A percentile compares a stretch with the other conserved stretches of the same genome.
Conservation (phyloP, 192 early-diverging fungal genomes). For the Haplosporangium gracile region DNA sequence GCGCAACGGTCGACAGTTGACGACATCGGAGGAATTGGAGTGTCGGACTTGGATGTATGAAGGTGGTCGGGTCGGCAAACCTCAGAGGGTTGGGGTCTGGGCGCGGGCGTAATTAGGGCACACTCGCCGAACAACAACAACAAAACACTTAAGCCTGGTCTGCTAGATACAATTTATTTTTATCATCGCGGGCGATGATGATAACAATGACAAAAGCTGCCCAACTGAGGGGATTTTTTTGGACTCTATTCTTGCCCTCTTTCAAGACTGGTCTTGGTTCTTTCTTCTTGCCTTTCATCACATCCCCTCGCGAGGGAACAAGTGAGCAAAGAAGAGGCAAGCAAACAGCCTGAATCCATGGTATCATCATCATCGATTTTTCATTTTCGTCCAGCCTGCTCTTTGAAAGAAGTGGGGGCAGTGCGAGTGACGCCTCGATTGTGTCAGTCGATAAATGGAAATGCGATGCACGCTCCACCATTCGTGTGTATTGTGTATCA, state of each 20-base stretch:
- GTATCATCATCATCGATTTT: not conserved
- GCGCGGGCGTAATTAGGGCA: not conserved
- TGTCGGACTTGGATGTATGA: slow-evolving; percentile 41
- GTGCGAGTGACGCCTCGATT: not conserved
- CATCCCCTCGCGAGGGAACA: not conserved
- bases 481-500: not conserved
- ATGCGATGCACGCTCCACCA: slow-evolving; percentile 4
- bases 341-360: not conserved
- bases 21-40: slow-evolving; percentile 25
- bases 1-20: not conserved
- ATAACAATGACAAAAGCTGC: not conserved
- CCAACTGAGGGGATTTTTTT: too few relatives aligned
- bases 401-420: not conserved
- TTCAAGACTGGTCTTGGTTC: not conserved
- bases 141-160: too few relatives aligned
- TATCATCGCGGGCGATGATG: not conserved
- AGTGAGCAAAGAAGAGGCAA: not conserved
- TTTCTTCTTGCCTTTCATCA: not conserved
- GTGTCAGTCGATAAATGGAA: not conserved
- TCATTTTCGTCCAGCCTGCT: not conserved
- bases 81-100: slow-evolving; percentile 17
- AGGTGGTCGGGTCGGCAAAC: not conserved
- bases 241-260: not conserved
- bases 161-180: not conserved
- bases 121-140: too few relatives aligned